Conservation (phyloP, 148 eudicot species). For the Vaccinium vitisidaea region DNA sequence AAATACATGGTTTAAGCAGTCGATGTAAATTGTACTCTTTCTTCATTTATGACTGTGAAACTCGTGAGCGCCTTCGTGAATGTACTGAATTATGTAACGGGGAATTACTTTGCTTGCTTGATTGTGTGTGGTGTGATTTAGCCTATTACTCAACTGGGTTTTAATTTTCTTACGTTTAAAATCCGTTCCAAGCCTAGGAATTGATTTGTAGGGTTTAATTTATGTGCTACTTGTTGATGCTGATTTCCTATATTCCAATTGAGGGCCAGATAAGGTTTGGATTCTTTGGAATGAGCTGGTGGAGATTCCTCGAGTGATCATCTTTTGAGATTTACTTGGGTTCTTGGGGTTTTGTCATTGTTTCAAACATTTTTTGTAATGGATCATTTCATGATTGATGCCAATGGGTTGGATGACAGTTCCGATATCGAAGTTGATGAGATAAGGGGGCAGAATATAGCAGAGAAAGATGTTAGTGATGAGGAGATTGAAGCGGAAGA, state of each 20-base stretch:
- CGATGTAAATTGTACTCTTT: background rate
- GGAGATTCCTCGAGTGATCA: background rate
- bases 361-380: conserved; percentile 8
- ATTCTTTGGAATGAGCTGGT: background rate
- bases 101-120: background rate
- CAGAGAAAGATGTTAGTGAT: conserved; percentile 94
- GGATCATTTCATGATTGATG: conserved; percentile 24
- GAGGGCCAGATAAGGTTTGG: background rate
- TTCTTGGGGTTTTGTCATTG: background rate
- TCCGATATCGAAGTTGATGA: conserved; percentile 90
- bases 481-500: conserved; percentile 87
- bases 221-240: background rate
- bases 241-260: background rate
- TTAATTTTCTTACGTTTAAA: background rate
- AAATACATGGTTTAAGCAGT: too few species aligned
- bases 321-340: background rate
- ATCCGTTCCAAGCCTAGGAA: background rate
- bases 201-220: background rate
- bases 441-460: conserved; percentile 59
- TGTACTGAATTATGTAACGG: background rate
- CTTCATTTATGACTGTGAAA: background rate
- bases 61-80: background rate
- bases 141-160: background rate
- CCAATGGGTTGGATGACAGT: conserved; percentile 35
- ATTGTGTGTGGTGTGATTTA: background rate